Percentiles rank a stretch among this genome's conserved stretches.
These are phyloP conservation scores for Talaromyces albobiverticillius DNA, from an alignment of 2,329 filamentous ascomycete genomes.

Conservation along the genomic window DNA sequence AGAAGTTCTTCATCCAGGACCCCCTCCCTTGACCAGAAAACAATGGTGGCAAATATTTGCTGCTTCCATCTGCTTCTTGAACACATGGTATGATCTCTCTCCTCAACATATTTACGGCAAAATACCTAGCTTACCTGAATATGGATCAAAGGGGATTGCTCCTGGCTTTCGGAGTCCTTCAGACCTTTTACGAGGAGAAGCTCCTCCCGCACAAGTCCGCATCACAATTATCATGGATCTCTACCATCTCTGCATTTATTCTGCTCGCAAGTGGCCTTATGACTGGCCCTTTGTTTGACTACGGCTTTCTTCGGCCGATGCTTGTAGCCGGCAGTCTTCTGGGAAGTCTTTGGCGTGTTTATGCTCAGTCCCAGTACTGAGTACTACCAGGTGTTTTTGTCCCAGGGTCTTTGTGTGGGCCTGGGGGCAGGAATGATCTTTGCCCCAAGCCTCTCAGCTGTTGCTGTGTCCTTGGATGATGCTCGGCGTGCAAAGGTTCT, in stretches of 20 bases:
- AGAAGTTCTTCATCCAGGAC: too few relatives aligned
- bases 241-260: conserved; percentile 40
- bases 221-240: conserved; percentile 51
- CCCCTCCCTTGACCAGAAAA: background rate
- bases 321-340: conserved; percentile 44
- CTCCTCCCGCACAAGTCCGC: conserved; percentile 39
- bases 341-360: conserved; percentile 52
- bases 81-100: conserved; percentile 26
- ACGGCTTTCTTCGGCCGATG: conserved; percentile 47
- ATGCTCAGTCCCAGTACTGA: conserved; percentile 49
- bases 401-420: conserved; percentile 51
- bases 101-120: background rate
- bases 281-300: conserved; percentile 53
- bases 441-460: background rate
- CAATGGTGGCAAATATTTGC: conserved; percentile 28
- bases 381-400: conserved; percentile 54
- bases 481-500: background rate
- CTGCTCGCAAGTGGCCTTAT: conserved; percentile 51
- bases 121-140: background rate
- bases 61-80: conserved; percentile 31
- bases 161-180: conserved; percentile 47
- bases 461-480: background rate
- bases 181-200: conserved; percentile 50
- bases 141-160: background rate
- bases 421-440: conserved; percentile 35